phyloP scores from a whole-genome alignment of 2,329 filamentous ascomycete species.

The Westerdykella ornata region DNA sequence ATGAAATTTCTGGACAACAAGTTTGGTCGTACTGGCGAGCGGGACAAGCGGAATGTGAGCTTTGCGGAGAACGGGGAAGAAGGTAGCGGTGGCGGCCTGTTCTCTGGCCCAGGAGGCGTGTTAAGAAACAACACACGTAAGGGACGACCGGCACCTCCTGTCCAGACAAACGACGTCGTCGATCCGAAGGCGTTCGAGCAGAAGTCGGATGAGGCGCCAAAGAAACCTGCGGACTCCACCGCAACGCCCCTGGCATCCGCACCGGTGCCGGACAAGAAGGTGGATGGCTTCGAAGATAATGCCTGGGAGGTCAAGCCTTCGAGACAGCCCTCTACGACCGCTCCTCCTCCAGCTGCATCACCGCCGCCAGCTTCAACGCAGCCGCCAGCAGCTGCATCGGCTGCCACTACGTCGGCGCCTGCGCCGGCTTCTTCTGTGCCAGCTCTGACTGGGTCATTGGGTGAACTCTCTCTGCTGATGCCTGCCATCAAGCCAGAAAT shows the following conservation, averaged over 20 bases:
- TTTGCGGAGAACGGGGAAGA: constrained; percentile 56
- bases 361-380: constrained; percentile 38
- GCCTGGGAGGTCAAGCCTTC: constrained; percentile 93
- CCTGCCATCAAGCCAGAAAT: constrained; percentile 18
- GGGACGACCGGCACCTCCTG: constrained; percentile 77
- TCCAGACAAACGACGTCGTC: constrained; percentile 77
- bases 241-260: constrained; percentile 46
- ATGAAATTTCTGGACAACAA: constrained; percentile 83
- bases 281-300: constrained; percentile 82
- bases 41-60: constrained; percentile 50
- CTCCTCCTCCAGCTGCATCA: constrained; percentile 37
- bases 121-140: constrained; percentile 93
- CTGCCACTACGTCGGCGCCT: constrained; percentile 50
- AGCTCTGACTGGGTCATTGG: constrained; percentile 58
- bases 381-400: constrained; percentile 36
- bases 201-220: constrained; percentile 43
- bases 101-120: constrained; percentile 85
- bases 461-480: constrained; percentile 60
- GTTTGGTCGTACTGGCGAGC: constrained; percentile 56
- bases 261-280: constrained; percentile 45
- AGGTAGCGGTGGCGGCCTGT: constrained; percentile 60
- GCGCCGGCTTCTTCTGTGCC: constrained; percentile 1
- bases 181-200: constrained; percentile 79
- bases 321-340: constrained; percentile 46
- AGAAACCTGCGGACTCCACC: constrained; percentile 43